Evolutionary conservation across 202 grass and related monocot genomes (phyloP), one percentile per base, ranked within the genome.

Genomic region (Musa balbisiana): DNA sequence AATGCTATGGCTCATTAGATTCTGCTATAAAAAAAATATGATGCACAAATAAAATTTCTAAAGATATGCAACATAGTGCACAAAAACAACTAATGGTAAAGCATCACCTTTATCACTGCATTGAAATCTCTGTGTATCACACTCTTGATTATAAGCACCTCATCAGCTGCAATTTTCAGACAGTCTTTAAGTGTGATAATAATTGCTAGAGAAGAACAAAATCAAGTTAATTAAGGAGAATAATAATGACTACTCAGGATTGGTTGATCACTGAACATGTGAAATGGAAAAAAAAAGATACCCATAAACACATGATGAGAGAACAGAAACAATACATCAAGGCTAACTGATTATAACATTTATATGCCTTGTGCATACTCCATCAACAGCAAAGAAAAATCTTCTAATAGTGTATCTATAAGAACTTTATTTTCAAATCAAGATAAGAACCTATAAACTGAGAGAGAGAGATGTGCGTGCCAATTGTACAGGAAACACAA

Each of bases 71-170:
- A 11, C 4, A 65, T 24, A 25, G 10, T 24, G 10, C 63, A 14
- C 3, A 4, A 70, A 11, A 51, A 24, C 67, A 2, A 69, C 8
- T 3, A 15, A 33, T 13, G 10, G 3, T n/a, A 70, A 51, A 20
- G 15, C 73, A 25, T 72, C 89, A 98, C 95, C 95, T 93, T 94
- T 77, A 98, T 94, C 53, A 91, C 74, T 24, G 64, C 77, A 82
- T 98, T 93, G 77, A 98, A 89, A 78, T 93, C 91, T 88, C 79
- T 93, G 69, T 98, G 94, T 0, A 87, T 89, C 81, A 94, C 73
- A 74, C 94, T 98, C 86, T 98, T 98, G 72, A 93, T 93, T 80
- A 93, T 89, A 83, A 97, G 90, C 1, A 87, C 88, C 81, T 98
- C 94, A 78, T 98, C 87, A 88, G 88, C 94, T 98, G 88, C 77